Base-by-base conservation (phyloP, 225 moss, liverwort and hornwort genomes). In the Sphagnum tenellum region DNA sequence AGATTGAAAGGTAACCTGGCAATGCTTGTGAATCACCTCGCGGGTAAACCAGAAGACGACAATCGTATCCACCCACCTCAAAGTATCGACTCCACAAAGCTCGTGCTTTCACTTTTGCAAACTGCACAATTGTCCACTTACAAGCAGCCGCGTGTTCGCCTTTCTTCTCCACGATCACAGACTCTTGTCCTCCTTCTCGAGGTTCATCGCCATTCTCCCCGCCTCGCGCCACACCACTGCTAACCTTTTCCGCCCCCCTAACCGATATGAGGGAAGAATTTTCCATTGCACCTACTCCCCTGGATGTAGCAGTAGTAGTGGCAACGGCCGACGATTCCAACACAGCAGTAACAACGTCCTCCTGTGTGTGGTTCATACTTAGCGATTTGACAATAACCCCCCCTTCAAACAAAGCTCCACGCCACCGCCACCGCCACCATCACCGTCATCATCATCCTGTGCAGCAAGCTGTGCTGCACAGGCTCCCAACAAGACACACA, bases 21-120 rank as follows among this genome's bases (percentile, higher is more conserved):
- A 93, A 75, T 74, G 98, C 98, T 62, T 98, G 98, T 48, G 98
- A 98, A 77, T 98, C 98, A 12, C 93, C 98, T 67, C 90, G 81
- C 0, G 98, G 98, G n/a, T 93, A 98, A 11, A 98, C 93, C 63
- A 98, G 73, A 85, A 98, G 78, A 56, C 98, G 90, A 75, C 93
- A 98, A 66, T 98, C 98, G 61, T 98, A 98, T 49, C 98, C 98
- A 77, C 98, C 98, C 58, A 98, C 98, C 87, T 98, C 98, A 75
- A 98, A 98, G 74, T 98, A 93, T 47, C 93, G 87, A 74, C 98
- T 98, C 98, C 98, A 98, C 3, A 93, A 50, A 45, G 93, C 98
- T 57, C 90, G 88, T 47, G 93, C 90, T 68, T 98, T 98, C 55
- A 98, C 90, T 55, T 98, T 98, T 7, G 93, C 87, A 52, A 98